These are phyloP conservation scores for Pichia membranifaciens DNA, from an alignment of 805 yeast genomes.

Conservation along the genomic window DNA sequence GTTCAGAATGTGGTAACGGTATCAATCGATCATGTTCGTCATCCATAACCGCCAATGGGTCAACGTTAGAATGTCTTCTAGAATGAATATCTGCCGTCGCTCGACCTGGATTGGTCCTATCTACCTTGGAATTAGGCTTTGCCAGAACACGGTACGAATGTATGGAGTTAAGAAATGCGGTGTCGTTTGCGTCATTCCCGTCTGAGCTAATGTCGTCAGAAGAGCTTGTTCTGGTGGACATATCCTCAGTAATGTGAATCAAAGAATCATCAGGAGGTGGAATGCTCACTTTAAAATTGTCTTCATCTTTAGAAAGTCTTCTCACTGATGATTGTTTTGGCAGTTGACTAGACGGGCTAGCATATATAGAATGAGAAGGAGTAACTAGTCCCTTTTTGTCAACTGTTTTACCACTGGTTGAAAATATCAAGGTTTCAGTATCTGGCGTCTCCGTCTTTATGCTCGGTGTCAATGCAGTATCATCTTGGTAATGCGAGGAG, in stretches of 20 bases:
- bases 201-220: background rate
- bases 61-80: slow-evolving; percentile 2
- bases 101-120: too few relatives aligned
- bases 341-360: background rate
- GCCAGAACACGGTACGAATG: slow-evolving; percentile 8
- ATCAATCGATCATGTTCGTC: background rate
- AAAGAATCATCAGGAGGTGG: background rate
- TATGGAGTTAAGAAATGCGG: background rate
- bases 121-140: background rate
- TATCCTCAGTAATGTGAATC: slow-evolving; percentile 4
- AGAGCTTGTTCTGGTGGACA: slow-evolving; percentile 4
- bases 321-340: background rate
- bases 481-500: background rate
- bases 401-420: background rate
- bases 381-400: background rate
- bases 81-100: background rate
- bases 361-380: background rate
- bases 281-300: slow-evolving; percentile 7
- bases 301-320: slow-evolving; percentile 1
- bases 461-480: background rate
- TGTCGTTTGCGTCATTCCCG: background rate
- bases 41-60: slow-evolving; percentile 1
- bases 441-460: background rate
- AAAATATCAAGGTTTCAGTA: background rate
- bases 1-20: slow-evolving; percentile 4